Evolutionary conservation across 768 basidiomycete species (phyloP).

Genomic region (Naganishia vaughanmartiniae): DNA sequence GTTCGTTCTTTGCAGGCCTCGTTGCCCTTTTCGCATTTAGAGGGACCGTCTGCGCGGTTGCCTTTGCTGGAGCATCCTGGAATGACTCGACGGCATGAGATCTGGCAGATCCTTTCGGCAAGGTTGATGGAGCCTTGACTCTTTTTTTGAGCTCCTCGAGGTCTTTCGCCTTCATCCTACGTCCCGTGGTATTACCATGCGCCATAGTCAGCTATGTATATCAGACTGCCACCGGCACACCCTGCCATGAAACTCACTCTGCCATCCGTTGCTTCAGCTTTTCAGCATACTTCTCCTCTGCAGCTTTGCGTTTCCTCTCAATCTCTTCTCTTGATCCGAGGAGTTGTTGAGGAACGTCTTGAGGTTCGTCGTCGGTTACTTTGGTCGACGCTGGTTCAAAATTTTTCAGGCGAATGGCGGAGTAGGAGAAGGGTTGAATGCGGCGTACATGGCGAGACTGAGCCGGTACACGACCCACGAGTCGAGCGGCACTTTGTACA

Average conservation of each 20-base stretch:
- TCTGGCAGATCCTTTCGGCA: conserved; percentile 14
- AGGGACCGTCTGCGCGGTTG: background rate
- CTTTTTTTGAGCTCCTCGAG: conserved; percentile 54
- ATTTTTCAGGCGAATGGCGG: background rate
- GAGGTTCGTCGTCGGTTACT: background rate
- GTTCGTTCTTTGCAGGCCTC: conserved; percentile 16
- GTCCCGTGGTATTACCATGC: conserved; percentile 11
- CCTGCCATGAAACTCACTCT: conserved; percentile 58
- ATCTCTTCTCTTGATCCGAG: conserved; percentile 40
- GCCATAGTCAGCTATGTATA: no score
- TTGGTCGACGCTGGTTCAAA: background rate
- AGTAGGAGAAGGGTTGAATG: background rate
- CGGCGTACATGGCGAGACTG: background rate
- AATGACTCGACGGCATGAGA: conserved; percentile 12
- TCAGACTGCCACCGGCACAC: background rate
- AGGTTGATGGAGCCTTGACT: conserved; percentile 27
- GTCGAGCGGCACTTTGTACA: background rate
- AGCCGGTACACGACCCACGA: background rate
- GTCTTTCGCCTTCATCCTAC: conserved; percentile 49
- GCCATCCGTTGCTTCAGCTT: conserved; percentile 65
- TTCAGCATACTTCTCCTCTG: conserved; percentile 60
- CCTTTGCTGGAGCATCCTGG: background rate
- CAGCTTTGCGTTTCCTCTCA: conserved; percentile 41
- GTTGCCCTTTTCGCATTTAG: background rate
- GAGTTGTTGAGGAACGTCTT: conserved; percentile 22